Conservation (phyloP, 768 basidiomycete genomes). For the Russula compacta region DNA sequence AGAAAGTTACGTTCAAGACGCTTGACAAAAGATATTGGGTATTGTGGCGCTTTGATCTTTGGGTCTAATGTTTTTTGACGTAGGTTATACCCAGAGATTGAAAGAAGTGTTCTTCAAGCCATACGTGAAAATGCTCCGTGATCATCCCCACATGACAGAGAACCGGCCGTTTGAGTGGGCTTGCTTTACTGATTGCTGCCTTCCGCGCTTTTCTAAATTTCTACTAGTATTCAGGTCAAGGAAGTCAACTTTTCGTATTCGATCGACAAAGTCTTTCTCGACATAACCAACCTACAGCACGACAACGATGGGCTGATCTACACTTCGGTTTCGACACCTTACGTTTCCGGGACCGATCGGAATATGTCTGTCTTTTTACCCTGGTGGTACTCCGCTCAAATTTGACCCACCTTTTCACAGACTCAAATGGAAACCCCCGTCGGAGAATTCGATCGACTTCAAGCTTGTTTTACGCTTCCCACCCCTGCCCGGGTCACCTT, state of each 20-base stretch:
- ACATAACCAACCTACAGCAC: constrained; percentile 81
- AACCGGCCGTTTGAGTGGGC: constrained; percentile 78
- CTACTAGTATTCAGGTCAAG: constrained; percentile 72
- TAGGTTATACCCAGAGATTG: constrained; percentile 45
- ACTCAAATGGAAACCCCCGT: constrained; percentile 98
- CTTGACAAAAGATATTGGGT: constrained; percentile 89
- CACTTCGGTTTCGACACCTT: constrained; percentile 79
- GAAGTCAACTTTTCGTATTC: constrained; percentile 81
- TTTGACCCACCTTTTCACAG: constrained; percentile 33
- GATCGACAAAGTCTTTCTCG: constrained; percentile 78
- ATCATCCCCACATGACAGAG: constrained; percentile 57
- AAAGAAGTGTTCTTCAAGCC: constrained; percentile 78
- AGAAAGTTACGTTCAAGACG: constrained; percentile 78
- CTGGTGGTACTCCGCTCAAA: neutral
- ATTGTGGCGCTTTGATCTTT: constrained; percentile 25
- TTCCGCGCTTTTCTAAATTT: neutral
- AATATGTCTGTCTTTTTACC: constrained; percentile 53
- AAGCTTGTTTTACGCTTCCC: constrained; percentile 94
- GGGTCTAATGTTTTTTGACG: neutral
- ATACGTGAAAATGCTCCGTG: constrained; percentile 56
- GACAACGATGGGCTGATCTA: constrained; percentile 96
- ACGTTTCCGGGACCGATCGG: constrained; percentile 70
- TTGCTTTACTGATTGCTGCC: neutral
- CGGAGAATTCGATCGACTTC: constrained; percentile 97
- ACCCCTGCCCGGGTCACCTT: constrained; percentile 40